These are phyloP conservation scores for Teratosphaeria pseudoeucalypti DNA, from an alignment of 2,329 filamentous ascomycete genomes.

Conservation along the genomic window DNA sequence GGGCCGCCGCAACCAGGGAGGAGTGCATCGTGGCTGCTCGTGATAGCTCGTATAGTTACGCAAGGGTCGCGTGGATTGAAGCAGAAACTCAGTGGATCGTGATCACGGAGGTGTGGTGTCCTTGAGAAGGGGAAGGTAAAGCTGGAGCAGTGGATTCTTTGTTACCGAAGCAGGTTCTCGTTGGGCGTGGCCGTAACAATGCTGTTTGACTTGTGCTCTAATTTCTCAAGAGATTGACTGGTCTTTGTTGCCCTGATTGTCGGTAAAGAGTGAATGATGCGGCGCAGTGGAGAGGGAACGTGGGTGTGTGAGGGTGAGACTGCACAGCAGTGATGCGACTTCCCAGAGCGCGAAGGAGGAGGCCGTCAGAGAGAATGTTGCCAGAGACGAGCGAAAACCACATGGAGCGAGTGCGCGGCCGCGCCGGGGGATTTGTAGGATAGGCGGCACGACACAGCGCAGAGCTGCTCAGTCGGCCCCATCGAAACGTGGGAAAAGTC, in stretches of 20 bases:
- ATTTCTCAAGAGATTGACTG: conserved; percentile 14
- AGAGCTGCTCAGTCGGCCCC: conserved; percentile 3
- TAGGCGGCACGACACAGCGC: conserved; percentile 1
- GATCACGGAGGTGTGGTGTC: neutral
- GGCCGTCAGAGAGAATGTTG: conserved; percentile 15
- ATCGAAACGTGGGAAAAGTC: conserved; percentile 2
- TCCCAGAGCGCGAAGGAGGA: conserved; percentile 16
- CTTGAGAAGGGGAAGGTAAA: neutral
- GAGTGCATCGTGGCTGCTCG: neutral
- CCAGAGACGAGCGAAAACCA: conserved; percentile 8
- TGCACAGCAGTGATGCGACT: conserved; percentile 24
- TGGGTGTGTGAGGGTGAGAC: conserved; percentile 10
- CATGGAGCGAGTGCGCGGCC: conserved; percentile 7
- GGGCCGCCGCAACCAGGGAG: conserved; percentile 9
- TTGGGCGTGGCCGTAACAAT: neutral
- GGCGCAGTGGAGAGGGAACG: conserved; percentile 18
- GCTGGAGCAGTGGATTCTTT: neutral
- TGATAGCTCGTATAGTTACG: neutral
- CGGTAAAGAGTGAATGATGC: conserved; percentile 16
- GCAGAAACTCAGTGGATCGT: neutral
- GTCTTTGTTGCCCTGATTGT: conserved; percentile 8
- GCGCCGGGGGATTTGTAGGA: conserved; percentile 6
- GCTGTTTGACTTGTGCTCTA: neutral
- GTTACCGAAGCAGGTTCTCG: neutral
- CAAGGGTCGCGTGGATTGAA: neutral